A percentile compares a stretch with the other conserved stretches of the same genome.
Evolutionary conservation across 139 green algal genomes (phyloP).

Genomic region (Picochlorum sp.): DNA sequence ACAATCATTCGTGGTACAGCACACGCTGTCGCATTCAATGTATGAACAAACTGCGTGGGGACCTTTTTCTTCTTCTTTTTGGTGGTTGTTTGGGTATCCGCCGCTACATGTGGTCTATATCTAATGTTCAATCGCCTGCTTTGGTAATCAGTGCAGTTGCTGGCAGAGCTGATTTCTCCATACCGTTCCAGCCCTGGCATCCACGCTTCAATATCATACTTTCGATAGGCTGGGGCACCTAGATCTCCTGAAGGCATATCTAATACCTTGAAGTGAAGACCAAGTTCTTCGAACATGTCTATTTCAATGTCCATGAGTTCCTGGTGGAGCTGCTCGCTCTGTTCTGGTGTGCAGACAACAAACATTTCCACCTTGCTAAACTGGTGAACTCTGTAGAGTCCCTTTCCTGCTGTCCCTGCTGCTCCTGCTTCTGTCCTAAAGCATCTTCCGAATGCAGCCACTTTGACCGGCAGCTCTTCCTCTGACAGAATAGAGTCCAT

Average conservation of each 20-base stretch:
- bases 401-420: conserved; percentile 64
- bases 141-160: conserved; percentile 99
- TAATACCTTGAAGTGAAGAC: conserved; percentile 93
- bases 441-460: conserved; percentile 89
- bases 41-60: conserved; percentile 86
- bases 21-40: conserved; percentile 93
- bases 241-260: conserved; percentile 96
- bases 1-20: conserved; percentile 96
- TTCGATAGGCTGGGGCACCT: conserved; percentile 91
- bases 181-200: conserved; percentile 94
- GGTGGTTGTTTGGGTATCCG: neutral
- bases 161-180: conserved; percentile 90
- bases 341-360: conserved; percentile 78
- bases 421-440: conserved; percentile 96
- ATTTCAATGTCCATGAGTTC: conserved; percentile 74
- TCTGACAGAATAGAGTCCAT: conserved; percentile 85
- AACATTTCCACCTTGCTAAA: conserved; percentile 99
- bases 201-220: conserved; percentile 98
- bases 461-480: conserved; percentile 75
- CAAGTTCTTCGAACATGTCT: conserved; percentile 84
- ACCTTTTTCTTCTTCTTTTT: conserved; percentile 43
- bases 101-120: conserved; percentile 31
- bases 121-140: conserved; percentile 72
- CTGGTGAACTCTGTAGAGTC: conserved; percentile 96
- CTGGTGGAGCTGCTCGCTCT: conserved; percentile 81